Evolutionary conservation across 108 stramenopile species (phyloP).

Genomic region (Cyclotella distinguenda): DNA sequence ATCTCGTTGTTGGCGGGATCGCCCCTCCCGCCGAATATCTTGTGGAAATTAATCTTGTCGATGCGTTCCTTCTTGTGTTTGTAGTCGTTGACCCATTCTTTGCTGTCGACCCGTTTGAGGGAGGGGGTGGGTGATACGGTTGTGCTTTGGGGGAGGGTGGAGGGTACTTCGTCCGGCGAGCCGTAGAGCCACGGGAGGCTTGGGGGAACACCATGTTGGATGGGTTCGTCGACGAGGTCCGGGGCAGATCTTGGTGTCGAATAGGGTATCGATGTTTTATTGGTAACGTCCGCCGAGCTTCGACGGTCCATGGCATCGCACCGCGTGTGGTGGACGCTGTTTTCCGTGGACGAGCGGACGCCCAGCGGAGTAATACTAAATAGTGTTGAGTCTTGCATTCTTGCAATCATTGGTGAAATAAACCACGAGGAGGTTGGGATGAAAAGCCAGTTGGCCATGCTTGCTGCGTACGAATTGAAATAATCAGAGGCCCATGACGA

Average conservation of each 20-base stretch:
- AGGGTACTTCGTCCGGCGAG: constrained; percentile 9
- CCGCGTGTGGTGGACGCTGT: constrained; percentile 13
- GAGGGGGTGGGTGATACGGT: neutral
- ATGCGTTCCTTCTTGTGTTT: constrained; percentile 39
- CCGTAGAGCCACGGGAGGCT: constrained; percentile 4
- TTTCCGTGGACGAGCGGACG: neutral
- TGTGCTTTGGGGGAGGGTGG: neutral
- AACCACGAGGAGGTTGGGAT: constrained; percentile 21
- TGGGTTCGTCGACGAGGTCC: constrained; percentile 1
- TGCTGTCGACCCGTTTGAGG: constrained; percentile 23
- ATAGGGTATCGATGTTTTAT: neutral
- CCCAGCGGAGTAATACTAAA: constrained; percentile 4
- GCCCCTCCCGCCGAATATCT: constrained; percentile 30
- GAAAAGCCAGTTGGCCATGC: constrained; percentile 8
- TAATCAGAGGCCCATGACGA: constrained; percentile 28
- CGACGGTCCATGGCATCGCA: constrained; percentile 2
- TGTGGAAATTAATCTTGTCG: constrained; percentile 50
- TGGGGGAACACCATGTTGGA: neutral
- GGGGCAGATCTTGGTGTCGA: neutral
- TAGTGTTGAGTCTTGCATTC: constrained; percentile 15
- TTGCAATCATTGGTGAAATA: constrained; percentile 21
- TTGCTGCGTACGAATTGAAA: constrained; percentile 3
- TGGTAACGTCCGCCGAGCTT: neutral
- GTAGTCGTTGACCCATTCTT: constrained; percentile 38
- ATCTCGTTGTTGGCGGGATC: constrained; percentile 36